These are phyloP conservation scores for Thelonectria olida DNA, from an alignment of 2,329 filamentous ascomycete species.

Conservation along the genomic window DNA sequence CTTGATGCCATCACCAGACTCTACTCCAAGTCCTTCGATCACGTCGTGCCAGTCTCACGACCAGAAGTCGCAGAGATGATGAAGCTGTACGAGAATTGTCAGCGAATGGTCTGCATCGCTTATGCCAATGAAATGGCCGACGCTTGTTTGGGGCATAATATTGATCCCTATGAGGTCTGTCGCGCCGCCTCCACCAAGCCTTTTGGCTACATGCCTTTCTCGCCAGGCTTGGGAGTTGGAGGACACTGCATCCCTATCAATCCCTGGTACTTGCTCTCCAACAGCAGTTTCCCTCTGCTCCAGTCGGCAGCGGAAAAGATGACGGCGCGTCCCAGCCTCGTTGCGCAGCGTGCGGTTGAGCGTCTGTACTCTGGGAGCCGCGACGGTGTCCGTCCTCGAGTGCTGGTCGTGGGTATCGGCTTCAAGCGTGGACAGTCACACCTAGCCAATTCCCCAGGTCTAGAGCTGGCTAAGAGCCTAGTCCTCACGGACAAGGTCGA, in stretches of 20 bases:
- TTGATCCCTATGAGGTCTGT: slow-evolving; percentile 62
- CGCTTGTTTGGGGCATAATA: slow-evolving; percentile 54
- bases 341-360: slow-evolving; percentile 49
- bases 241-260: slow-evolving; percentile 67
- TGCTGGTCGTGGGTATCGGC: slow-evolving; percentile 58
- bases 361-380: slow-evolving; percentile 34
- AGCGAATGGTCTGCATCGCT: slow-evolving; percentile 63
- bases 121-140: slow-evolving; percentile 67
- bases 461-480: slow-evolving; percentile 52
- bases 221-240: slow-evolving; percentile 60
- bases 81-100: slow-evolving; percentile 67
- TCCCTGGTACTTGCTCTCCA: slow-evolving; percentile 61
- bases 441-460: slow-evolving; percentile 57
- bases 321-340: slow-evolving; percentile 51
- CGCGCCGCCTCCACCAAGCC: slow-evolving; percentile 60
- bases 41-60: slow-evolving; percentile 57
- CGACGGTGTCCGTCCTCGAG: slow-evolving; percentile 34
- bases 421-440: slow-evolving; percentile 61
- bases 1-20: slow-evolving; percentile 53
- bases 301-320: slow-evolving; percentile 54
- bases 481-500: slow-evolving; percentile 48
- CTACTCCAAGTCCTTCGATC: slow-evolving; percentile 58
- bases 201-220: slow-evolving; percentile 61
- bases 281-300: slow-evolving; percentile 57
- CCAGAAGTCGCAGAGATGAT: slow-evolving; percentile 67